These are phyloP conservation scores for Phialophora verrucosa DNA, from an alignment of 2,329 filamentous ascomycete genomes.

Conservation along the genomic window DNA sequence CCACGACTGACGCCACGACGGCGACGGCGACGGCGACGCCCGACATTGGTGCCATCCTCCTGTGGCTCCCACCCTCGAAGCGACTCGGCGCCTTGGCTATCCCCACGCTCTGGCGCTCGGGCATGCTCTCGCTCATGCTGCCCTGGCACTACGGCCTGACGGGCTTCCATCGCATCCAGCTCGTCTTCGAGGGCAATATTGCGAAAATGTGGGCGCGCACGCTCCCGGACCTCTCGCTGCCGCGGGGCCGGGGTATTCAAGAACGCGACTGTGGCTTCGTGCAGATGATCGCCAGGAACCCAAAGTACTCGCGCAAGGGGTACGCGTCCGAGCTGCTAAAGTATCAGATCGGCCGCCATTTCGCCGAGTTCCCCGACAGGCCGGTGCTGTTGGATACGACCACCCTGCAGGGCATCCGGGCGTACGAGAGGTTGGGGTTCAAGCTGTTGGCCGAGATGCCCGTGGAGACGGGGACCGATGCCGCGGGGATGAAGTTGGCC, in stretches of 20 bases:
- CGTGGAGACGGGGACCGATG: constrained; percentile 29
- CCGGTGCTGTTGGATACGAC: constrained; percentile 32
- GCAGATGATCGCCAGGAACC: constrained; percentile 32
- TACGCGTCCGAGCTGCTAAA: constrained; percentile 27
- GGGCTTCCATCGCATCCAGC: constrained; percentile 28
- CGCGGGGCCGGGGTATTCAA: constrained; percentile 18
- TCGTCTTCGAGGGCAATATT: constrained; percentile 30
- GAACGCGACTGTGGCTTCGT: constrained; percentile 29
- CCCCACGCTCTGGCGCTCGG: constrained; percentile 23
- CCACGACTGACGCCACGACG: background rate
- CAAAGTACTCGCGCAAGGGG: constrained; percentile 23
- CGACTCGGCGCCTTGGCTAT: constrained; percentile 21
- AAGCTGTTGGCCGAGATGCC: constrained; percentile 25
- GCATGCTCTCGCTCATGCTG: constrained; percentile 22
- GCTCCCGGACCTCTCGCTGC: constrained; percentile 18
- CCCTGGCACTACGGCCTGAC: constrained; percentile 31
- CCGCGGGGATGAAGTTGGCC: constrained; percentile 23
- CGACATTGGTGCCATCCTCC: constrained; percentile 29
- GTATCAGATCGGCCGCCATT: constrained; percentile 26
- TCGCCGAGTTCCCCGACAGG: constrained; percentile 23
- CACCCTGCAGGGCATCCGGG: constrained; percentile 22
- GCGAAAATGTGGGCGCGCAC: constrained; percentile 26
- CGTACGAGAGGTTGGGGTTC: constrained; percentile 29
- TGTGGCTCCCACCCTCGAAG: constrained; percentile 28
- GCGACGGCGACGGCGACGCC: background rate